phyloP scores from a whole-genome alignment of 106 monocot genomes.

The Alisma plantagoaquatica region DNA sequence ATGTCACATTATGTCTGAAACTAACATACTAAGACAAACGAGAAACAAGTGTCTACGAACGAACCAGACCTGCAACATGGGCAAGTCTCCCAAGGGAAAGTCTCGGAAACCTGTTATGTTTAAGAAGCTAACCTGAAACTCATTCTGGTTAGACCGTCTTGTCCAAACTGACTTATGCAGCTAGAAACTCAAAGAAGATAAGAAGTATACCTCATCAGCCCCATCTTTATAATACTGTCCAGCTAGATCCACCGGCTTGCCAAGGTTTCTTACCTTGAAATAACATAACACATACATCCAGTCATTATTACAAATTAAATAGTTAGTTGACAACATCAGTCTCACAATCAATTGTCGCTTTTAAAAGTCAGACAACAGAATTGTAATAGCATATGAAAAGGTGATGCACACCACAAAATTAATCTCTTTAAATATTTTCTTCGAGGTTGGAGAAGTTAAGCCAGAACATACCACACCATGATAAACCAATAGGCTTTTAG shows the following conservation, averaged over 20 bases:
- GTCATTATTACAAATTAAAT: too few relatives aligned
- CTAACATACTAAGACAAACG: not conserved
- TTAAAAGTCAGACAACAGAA: too few relatives aligned
- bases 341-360: too few relatives aligned
- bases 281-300: too few relatives aligned
- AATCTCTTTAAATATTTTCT: too few relatives aligned
- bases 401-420: too few relatives aligned
- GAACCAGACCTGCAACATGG: conserved; percentile 82
- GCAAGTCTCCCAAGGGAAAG: conserved; percentile 88
- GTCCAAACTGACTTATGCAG: not conserved
- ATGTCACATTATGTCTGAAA: not conserved
- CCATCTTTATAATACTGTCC: conserved; percentile 94
- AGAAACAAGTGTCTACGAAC: not conserved
- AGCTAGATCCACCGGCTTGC: conserved; percentile 94
- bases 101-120: conserved; percentile 98
- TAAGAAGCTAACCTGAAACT: conserved; percentile 79
- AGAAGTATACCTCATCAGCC: conserved; percentile 73
- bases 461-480: too few relatives aligned
- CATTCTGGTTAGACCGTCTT: not conserved
- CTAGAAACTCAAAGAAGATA: not conserved
- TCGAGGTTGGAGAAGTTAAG: too few relatives aligned
- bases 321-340: too few relatives aligned
- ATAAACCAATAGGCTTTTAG: too few relatives aligned
- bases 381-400: too few relatives aligned
- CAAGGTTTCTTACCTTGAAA: conserved; percentile 88